Base-by-base conservation (phyloP, 75 land plant genomes). In the Chamaecyparis obtusa region DNA sequence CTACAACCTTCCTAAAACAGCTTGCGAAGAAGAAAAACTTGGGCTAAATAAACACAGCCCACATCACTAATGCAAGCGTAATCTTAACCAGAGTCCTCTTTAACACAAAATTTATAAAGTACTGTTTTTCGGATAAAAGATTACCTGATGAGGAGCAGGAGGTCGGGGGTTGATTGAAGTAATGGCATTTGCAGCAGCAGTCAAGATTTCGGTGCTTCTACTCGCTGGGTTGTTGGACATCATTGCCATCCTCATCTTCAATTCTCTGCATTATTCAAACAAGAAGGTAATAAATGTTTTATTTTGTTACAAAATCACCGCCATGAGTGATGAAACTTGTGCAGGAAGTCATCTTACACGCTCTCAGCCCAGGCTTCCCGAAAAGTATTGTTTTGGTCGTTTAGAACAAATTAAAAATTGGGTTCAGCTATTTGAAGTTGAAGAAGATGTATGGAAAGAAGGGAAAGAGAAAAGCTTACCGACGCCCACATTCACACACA, bases 111-210 rank as follows among this genome's bases (percentile, higher is more conserved):
- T 24, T 64, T 64, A 64, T 64, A 64, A 24, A 5, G 16, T 51
- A 51, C 21, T 7, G 0, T 24, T 60, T 64, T 24, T 7, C 21
- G 24, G n/a, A 64, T 64, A 24, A 27, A 64, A 64, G 6, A 24
- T 27, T 6, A 64, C 69, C 69, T 64, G n/a, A 8, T 64, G 69
- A 4, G 64, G n/a, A 64, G 27, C 30, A 64, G 69, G 27, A 24
- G 8, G 64, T 21, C 64, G 64, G 7, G 64, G 64, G 16, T 76
- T 76, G 39, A 76, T 76, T 36, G 78, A 14, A 36, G 78, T 76
- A 36, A 76, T 76, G 78, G 78, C 78, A 76, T 76, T 76, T 76
- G 78, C 78, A 76, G 78, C 78, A 36, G 78, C 78, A 76, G 16
- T 76, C 78, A 76, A 36, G 37, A 76, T 33, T 33, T 76, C 78